Conservation (phyloP, 73 alveolate species). For the Tetrahymena thermophila region DNA sequence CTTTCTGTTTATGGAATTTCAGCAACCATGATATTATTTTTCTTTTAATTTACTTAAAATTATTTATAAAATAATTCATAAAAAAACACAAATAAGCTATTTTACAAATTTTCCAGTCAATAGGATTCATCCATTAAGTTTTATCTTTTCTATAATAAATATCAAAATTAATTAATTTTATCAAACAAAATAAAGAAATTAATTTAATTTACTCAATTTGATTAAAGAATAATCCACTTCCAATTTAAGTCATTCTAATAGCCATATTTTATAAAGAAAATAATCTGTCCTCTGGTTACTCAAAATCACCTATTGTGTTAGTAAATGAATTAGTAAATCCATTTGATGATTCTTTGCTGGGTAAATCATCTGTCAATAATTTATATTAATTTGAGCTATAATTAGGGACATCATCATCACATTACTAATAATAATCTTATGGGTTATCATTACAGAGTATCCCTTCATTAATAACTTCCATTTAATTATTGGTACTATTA, state of each 20-base stretch:
- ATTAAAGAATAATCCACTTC: neutral
- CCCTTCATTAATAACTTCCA: neutral
- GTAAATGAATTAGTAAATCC: neutral
- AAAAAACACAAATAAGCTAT: neutral
- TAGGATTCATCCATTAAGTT: neutral
- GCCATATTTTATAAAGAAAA: neutral
- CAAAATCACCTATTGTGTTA: neutral
- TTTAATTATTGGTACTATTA: neutral
- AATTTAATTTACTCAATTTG: neutral
- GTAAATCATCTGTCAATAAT: neutral
- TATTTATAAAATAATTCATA: neutral
- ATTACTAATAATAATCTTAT: neutral
- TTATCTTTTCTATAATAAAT: neutral
- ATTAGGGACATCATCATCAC: neutral
- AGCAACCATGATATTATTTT: neutral
- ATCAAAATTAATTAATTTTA: neutral
- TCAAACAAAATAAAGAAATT: too few species aligned
- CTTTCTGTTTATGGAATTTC: neutral
- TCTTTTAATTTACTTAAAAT: neutral
- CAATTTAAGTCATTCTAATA: neutral
- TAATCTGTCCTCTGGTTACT: neutral
- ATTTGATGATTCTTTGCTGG: neutral
- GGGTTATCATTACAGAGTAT: neutral
- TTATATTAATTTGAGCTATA: neutral
- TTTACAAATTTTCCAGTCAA: neutral